Base-by-base conservation (phyloP, 768 basidiomycete species). In the Hericium alpestre region DNA sequence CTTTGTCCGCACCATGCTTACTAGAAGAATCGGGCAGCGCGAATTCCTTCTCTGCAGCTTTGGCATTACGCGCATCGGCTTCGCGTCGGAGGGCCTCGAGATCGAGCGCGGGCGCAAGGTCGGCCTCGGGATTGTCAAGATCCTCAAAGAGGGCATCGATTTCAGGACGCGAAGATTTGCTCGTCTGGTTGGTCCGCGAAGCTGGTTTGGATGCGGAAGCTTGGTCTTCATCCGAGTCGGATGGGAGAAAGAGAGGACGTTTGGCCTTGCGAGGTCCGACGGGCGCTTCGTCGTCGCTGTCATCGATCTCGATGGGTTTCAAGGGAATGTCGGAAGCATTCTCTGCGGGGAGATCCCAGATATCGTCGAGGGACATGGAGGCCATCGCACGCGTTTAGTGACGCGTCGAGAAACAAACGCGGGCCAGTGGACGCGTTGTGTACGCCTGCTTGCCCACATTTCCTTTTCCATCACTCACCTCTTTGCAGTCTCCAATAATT, bases 181-280 rank as follows among this genome's bases (percentile, higher is more conserved):
- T 43, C 22, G 49, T 50, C 20, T 51, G 49, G 20, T 37, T 51
- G 7, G 18, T 27, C 20, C 49, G 27, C 8, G 55, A 12, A 22
- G 56, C 15, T 32, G 32, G 32, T 32, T 32, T 32, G 32, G 32
- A 32, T 8, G 32, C 6, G 32, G 32, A 32, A 8, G 56, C 39
- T 39, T 65, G 61, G 23, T 82, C 76, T 51, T 81, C 78, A 56
- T 83, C 83, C 4, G 78, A 78, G 62, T 78, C 83, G 2, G 77
- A 75, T 22, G 67, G 64, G 32, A 86, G 72, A 65, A 88, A 89
- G 16, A 89, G 74, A 1, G 74, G 68, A 12, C 46, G 72, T 71
- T 8, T 22, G 70, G 73, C 58, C 71, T 72, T 4, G 65, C 37
- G 8, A 58, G 64, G 38, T 54, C 65, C 57, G 25, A 51, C 8